These are phyloP conservation scores for Colletotrichum ledebouriae DNA, from an alignment of 2,329 filamentous ascomycete species.

Conservation along the genomic window DNA sequence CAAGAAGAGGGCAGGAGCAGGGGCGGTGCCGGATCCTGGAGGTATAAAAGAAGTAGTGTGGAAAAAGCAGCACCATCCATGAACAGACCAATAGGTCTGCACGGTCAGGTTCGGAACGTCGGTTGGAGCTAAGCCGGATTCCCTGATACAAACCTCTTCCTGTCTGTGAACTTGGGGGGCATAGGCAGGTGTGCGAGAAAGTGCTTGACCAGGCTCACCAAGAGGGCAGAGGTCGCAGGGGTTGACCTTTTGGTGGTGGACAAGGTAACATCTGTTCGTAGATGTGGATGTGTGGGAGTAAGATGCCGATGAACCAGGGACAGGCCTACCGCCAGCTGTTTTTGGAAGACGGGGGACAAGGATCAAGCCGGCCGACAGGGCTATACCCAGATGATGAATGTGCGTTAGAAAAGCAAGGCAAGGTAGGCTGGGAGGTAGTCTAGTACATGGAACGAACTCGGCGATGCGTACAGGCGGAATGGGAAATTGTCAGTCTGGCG, in stretches of 20 bases:
- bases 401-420: constrained; percentile 33
- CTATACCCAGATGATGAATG: constrained; percentile 44
- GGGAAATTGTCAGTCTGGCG: constrained; percentile 33
- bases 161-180: constrained; percentile 49
- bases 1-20: constrained; percentile 57
- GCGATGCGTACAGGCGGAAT: constrained; percentile 18
- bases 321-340: constrained; percentile 47
- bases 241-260: constrained; percentile 37
- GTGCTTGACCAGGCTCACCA: constrained; percentile 43
- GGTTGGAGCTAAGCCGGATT: constrained; percentile 66
- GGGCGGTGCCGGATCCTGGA: constrained; percentile 63
- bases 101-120: constrained; percentile 63
- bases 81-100: constrained; percentile 54
- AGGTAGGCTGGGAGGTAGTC: constrained; percentile 14
- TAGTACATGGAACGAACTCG: constrained; percentile 41
- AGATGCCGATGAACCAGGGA: constrained; percentile 51
- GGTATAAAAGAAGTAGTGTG: constrained; percentile 65
- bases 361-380: constrained; percentile 48
- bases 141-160: constrained; percentile 60
- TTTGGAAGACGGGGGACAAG: constrained; percentile 50
- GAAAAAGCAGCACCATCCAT: constrained; percentile 58
- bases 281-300: constrained; percentile 54
- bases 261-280: constrained; percentile 58
- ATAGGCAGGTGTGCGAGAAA: constrained; percentile 45
- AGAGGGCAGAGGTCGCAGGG: constrained; percentile 42